Percentiles rank a stretch among this genome's conserved stretches.
phyloP scores from a whole-genome alignment of 768 basidiomycete species.

The Chalciporus piperatus region DNA sequence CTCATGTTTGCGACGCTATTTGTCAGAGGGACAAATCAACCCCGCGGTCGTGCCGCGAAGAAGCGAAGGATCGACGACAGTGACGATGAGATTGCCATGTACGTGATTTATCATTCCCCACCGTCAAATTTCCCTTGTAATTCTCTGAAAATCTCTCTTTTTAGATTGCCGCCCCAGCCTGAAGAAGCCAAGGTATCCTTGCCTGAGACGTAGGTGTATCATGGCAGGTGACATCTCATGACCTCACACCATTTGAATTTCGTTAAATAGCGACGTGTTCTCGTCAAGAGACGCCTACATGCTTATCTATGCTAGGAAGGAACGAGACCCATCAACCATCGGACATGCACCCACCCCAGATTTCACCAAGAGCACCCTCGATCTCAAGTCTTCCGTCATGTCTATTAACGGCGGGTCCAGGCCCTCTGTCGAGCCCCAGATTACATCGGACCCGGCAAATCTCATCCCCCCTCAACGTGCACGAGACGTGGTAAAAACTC shows the following conservation, averaged over 20 bases:
- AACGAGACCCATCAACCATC: slow-evolving; percentile 12
- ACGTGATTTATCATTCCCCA: slow-evolving; percentile 17
- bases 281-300: slow-evolving; percentile 91
- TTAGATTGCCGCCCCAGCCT: slow-evolving; percentile 19
- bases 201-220: slow-evolving; percentile 57
- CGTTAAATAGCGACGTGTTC: slow-evolving; percentile 41
- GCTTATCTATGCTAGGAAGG: slow-evolving; percentile 77
- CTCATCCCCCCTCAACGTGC: slow-evolving; percentile 57
- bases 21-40: slow-evolving; percentile 27
- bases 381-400: slow-evolving; percentile 9
- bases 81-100: slow-evolving; percentile 47
- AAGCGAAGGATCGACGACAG: slow-evolving; percentile 56
- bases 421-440: slow-evolving; percentile 9
- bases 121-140: slow-evolving; percentile 15
- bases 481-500: slow-evolving; percentile 45
- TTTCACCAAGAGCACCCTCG: slow-evolving; percentile 16
- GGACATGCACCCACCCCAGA: slow-evolving; percentile 16
- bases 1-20: slow-evolving; percentile 2
- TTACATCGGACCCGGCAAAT: slow-evolving; percentile 12
- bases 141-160: slow-evolving; percentile 12
- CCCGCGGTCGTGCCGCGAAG: slow-evolving; percentile 41
- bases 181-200: slow-evolving; percentile 21
- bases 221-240: slow-evolving; percentile 51
- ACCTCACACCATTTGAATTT: slow-evolving; percentile 20
- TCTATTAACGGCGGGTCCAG: slow-evolving; percentile 22